phyloP scores from a whole-genome alignment of 441 rosid species.

The Metrosideros polymorpha region DNA sequence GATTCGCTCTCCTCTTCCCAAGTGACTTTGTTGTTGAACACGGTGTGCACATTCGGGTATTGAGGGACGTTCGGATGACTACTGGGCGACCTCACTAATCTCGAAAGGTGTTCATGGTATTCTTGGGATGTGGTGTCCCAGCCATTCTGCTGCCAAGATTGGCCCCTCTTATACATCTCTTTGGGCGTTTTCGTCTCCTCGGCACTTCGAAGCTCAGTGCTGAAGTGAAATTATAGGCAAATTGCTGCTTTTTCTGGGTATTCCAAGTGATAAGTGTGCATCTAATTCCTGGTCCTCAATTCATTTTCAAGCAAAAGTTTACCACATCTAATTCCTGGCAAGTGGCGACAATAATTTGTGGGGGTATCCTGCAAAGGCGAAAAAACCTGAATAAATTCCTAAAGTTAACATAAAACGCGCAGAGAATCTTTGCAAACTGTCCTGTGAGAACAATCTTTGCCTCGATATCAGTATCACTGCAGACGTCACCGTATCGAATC shows the following conservation, averaged over 20 bases:
- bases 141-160: not conserved
- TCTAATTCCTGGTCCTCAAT: slow-evolving; percentile 12
- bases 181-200: not conserved
- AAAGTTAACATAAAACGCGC: not conserved
- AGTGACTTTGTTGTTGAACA: not conserved
- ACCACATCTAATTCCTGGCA: not conserved
- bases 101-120: not conserved
- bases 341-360: not conserved
- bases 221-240: slow-evolving; percentile 21
- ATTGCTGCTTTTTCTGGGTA: not conserved
- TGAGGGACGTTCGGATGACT: not conserved
- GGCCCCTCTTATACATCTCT: not conserved
- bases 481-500: not conserved
- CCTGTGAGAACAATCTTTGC: not conserved
- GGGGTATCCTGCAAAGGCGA: not conserved
- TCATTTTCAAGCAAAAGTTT: not conserved
- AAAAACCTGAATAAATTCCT: not conserved
- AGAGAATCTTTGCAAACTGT: not conserved
- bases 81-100: not conserved
- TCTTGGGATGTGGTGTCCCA: not conserved
- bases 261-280: slow-evolving; percentile 21
- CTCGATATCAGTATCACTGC: not conserved
- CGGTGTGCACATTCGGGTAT: not conserved
- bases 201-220: not conserved
- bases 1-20: not conserved